Evolutionary conservation across 371 early-diverging fungal species (phyloP).

Genomic region (Mucor velutinosus): DNA sequence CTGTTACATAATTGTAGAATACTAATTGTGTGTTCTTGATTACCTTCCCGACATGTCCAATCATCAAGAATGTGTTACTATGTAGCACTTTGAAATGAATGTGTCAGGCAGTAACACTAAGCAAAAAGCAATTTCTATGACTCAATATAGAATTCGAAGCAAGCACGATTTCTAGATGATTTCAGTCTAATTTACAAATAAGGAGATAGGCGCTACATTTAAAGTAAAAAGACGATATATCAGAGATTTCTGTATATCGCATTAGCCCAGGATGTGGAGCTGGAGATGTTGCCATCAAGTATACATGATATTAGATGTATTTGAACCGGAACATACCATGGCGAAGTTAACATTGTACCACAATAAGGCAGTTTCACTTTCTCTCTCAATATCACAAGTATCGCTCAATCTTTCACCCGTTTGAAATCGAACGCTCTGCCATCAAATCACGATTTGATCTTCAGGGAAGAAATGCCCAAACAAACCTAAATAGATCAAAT

Average conservation of each 20-base stretch:
- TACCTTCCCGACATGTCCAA: background rate
- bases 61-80: background rate
- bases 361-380: background rate
- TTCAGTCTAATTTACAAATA: background rate
- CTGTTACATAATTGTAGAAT: background rate
- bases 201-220: background rate
- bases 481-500: background rate
- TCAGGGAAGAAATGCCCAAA: background rate
- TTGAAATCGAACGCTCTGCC: background rate
- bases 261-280: background rate
- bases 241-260: background rate
- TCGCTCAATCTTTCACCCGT: background rate
- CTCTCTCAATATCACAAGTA: background rate
- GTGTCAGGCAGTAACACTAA: background rate
- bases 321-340: background rate
- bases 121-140: background rate
- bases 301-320: no score
- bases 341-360: background rate
- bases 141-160: background rate
- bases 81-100: background rate
- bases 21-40: background rate
- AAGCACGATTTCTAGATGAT: background rate
- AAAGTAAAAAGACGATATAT: background rate
- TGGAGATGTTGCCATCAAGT: background rate
- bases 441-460: background rate